These are phyloP conservation scores for Metahyphopichia silvanorum DNA, from an alignment of 805 yeast genomes.

Conservation along the genomic window DNA sequence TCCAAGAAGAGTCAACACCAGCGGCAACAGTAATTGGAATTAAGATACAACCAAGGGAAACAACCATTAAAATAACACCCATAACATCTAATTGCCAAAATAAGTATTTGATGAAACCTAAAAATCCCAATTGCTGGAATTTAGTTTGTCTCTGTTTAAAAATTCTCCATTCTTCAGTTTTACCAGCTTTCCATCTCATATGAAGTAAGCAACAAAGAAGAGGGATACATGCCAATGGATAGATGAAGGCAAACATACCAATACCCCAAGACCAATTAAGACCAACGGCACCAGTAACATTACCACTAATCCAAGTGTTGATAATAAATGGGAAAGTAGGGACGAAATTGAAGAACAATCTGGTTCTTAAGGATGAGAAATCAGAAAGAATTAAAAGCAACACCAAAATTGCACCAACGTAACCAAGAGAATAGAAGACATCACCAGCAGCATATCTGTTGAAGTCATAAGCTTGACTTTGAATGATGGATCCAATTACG, in stretches of 20 bases:
- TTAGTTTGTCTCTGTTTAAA: constrained; percentile 7
- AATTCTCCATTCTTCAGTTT: constrained; percentile 13
- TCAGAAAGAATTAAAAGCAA: constrained; percentile 14
- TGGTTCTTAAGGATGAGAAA: constrained; percentile 14
- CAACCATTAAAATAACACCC: constrained; percentile 30
- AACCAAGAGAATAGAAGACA: constrained; percentile 18
- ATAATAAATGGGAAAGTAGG: constrained; percentile 15
- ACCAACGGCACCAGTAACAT: constrained; percentile 11
- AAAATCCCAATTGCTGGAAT: constrained; percentile 6
- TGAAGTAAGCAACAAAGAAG: constrained; percentile 10
- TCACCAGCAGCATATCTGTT: constrained; percentile 28
- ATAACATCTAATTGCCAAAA: constrained; percentile 33
- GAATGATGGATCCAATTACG: constrained; percentile 25
- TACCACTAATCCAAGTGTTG: constrained; percentile 18
- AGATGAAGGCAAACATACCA: constrained; percentile 21
- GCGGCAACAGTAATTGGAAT: constrained; percentile 35
- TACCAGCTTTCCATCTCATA: constrained; percentile 14
- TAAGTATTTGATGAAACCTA: constrained; percentile 6
- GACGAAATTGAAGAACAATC: constrained; percentile 12
- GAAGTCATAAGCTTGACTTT: constrained; percentile 25
- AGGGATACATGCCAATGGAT: constrained; percentile 16
- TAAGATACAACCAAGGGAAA: constrained; percentile 30
- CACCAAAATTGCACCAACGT: constrained; percentile 13
- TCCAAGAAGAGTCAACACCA: constrained; percentile 15
- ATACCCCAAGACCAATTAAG: constrained; percentile 15